phyloP scores from a whole-genome alignment of 2,329 filamentous ascomycete species.

The Diplodia mutila region DNA sequence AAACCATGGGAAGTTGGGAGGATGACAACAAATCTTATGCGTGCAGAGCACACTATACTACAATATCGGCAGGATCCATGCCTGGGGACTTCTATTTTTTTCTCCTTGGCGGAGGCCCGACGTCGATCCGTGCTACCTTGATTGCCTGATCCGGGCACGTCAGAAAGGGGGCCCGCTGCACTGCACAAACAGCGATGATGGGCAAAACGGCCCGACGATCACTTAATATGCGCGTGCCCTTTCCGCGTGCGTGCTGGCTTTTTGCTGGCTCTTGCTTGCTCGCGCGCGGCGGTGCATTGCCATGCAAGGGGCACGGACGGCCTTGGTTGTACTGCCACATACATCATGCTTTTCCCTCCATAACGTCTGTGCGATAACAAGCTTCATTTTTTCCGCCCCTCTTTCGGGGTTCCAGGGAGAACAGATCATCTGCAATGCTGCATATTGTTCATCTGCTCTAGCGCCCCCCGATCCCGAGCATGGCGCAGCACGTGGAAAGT shows the following conservation, averaged over 20 bases:
- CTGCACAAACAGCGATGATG: neutral
- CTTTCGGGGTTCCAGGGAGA: neutral
- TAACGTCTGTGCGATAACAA: neutral
- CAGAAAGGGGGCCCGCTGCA: neutral
- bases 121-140: neutral
- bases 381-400: neutral
- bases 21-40: neutral
- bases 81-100: neutral
- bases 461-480: too few species aligned
- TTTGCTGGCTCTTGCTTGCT: constrained; percentile 1
- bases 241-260: neutral
- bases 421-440: neutral
- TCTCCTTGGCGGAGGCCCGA: neutral
- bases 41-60: neutral
- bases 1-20: neutral
- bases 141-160: neutral
- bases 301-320: constrained; percentile 12
- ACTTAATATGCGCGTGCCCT: neutral
- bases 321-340: constrained; percentile 5
- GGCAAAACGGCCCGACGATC: neutral
- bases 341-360: neutral
- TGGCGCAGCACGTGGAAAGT: too few species aligned
- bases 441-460: neutral
- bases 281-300: neutral
- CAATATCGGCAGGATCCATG: neutral